These are phyloP conservation scores for Pseudevernia furfuracea DNA, from an alignment of 495 filamentous ascomycete species.

Conservation along the genomic window DNA sequence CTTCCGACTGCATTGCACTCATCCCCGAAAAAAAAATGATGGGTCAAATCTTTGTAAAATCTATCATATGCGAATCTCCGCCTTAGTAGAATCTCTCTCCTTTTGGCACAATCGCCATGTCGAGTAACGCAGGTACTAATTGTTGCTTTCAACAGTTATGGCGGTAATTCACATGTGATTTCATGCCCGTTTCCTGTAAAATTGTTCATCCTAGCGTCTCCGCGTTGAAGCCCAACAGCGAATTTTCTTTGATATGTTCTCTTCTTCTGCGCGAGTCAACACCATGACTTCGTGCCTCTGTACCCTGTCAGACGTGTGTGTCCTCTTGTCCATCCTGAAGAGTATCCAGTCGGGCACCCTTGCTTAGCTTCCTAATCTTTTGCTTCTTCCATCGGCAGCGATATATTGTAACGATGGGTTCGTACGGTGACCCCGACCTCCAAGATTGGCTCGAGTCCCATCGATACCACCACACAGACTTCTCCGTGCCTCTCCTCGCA, in stretches of 20 bases:
- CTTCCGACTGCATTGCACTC: neutral
- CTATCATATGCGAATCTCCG: neutral
- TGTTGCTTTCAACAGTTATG: neutral
- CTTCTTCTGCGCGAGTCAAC: neutral
- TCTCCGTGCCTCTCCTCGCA: neutral
- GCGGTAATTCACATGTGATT: conserved; percentile 1
- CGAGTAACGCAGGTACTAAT: neutral
- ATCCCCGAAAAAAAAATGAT: neutral
- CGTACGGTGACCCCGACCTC: neutral
- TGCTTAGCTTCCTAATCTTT: neutral
- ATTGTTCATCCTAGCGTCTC: neutral
- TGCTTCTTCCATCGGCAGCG: neutral
- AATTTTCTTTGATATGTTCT: neutral
- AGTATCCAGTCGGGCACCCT: neutral
- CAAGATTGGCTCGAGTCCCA: neutral
- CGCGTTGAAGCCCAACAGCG: neutral
- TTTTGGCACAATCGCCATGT: neutral
- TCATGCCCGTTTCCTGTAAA: neutral
- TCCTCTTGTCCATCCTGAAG: neutral
- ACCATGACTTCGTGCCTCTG: neutral
- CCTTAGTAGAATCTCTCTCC: neutral
- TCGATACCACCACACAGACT: conserved; percentile 2
- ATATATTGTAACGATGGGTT: neutral
- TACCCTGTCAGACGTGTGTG: neutral
- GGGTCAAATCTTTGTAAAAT: neutral